Evolutionary conservation across 208 protist species (phyloP).

Genomic region (Leptomonas seymouri): DNA sequence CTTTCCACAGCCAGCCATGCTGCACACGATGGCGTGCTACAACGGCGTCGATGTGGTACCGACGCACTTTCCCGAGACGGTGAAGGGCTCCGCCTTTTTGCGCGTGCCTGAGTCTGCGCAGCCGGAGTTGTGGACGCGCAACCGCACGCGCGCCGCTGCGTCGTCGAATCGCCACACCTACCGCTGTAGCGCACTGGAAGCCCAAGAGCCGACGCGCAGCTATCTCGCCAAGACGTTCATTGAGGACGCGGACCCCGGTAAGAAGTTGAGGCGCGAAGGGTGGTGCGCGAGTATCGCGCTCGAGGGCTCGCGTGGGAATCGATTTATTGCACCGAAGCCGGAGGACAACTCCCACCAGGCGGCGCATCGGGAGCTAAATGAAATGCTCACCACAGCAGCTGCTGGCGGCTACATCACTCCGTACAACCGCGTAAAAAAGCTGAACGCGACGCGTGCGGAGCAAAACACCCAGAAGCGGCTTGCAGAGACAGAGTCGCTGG

Average conservation of each 20-base stretch:
- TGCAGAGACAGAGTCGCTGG: conserved; percentile 24
- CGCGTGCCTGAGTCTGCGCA: conserved; percentile 21
- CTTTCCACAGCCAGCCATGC: conserved; percentile 71
- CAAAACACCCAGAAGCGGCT: conserved; percentile 28
- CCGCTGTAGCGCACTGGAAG: conserved; percentile 34
- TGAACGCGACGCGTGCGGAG: conserved; percentile 33
- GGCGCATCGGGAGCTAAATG: conserved; percentile 43
- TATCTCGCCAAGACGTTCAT: conserved; percentile 54
- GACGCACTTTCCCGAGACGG: conserved; percentile 61
- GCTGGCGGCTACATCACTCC: conserved; percentile 54
- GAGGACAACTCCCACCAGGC: conserved; percentile 14
- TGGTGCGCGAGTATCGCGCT: conserved; percentile 56
- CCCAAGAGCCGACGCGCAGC: conserved; percentile 32
- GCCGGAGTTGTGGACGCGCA: conserved; percentile 39
- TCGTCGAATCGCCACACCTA: conserved; percentile 41
- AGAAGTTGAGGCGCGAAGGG: conserved; percentile 30
- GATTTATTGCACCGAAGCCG: conserved; percentile 11
- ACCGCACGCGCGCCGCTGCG: conserved; percentile 16
- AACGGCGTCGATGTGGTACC: conserved; percentile 60
- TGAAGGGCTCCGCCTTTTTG: conserved; percentile 48
- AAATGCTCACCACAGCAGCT: conserved; percentile 30
- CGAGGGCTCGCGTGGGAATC: conserved; percentile 25
- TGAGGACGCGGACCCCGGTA: conserved; percentile 45
- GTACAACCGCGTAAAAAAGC: conserved; percentile 29
- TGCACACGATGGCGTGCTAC: conserved; percentile 56